Percentiles rank a stretch among this genome's conserved stretches.
phyloP scores from a whole-genome alignment of 1,284 basidiomycete genomes.

The Puccinia triticina region DNA sequence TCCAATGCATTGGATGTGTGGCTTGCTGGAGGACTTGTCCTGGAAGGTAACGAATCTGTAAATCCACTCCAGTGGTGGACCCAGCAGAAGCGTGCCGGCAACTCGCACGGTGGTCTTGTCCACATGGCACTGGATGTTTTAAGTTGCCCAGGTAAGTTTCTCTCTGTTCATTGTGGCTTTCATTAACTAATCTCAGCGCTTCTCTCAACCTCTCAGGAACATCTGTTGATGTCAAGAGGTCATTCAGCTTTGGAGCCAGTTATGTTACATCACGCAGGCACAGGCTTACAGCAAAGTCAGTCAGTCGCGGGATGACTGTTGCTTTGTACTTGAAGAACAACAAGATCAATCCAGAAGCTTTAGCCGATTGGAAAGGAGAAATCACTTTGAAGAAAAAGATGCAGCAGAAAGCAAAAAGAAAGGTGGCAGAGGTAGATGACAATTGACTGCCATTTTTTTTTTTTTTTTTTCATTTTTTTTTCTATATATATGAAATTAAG shows the following conservation, averaged over 20 bases:
- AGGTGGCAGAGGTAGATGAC: too few relatives aligned
- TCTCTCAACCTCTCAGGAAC: not conserved
- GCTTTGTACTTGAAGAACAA: too few relatives aligned
- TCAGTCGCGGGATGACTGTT: not conserved
- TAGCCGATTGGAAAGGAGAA: too few relatives aligned
- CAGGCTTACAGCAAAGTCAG: not conserved
- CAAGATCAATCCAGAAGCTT: too few relatives aligned
- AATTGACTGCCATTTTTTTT: too few relatives aligned
- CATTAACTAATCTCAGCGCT: not conserved
- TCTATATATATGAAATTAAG: too few relatives aligned
- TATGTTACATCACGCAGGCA: not conserved
- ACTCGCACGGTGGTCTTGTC: too few relatives aligned
- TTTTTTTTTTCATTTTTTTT: too few relatives aligned
- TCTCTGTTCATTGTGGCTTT: not conserved
- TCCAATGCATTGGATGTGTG: not conserved
- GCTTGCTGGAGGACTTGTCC: not conserved
- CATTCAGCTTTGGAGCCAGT: not conserved
- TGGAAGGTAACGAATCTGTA: not conserved
- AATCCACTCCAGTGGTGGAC: too few relatives aligned
- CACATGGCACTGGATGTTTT: slow-evolving; percentile 11
- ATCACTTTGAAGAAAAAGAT: too few relatives aligned
- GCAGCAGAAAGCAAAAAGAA: not conserved
- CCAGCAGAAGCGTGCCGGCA: too few relatives aligned
- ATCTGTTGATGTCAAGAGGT: not conserved
- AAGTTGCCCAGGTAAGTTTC: not conserved